Conservation (phyloP, 78 protist species). For the Pelomyxa schiedti region DNA sequence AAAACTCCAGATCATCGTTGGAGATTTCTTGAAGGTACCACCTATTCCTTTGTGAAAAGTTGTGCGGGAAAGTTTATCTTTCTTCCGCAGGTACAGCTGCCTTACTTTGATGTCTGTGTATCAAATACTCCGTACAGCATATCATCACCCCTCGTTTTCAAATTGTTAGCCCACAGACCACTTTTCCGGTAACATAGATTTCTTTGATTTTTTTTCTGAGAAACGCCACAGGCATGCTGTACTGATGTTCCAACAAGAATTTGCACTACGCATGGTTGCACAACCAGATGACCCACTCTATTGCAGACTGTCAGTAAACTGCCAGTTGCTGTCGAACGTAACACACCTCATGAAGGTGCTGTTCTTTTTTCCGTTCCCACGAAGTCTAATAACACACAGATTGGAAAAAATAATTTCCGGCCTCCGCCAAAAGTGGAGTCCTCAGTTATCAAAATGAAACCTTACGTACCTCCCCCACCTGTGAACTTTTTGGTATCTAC, state of each 20-base stretch:
- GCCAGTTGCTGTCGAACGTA: slow-evolving; percentile 75
- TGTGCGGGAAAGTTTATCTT: no score
- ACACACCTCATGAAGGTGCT: slow-evolving; percentile 82
- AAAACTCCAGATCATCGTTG: slow-evolving; percentile 67
- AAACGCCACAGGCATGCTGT: no score
- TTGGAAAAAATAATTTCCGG: slow-evolving; percentile 76
- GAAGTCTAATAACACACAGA: no score
- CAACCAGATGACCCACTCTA: slow-evolving; percentile 88
- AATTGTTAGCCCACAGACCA: slow-evolving; percentile 86
- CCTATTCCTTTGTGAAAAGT: no score
- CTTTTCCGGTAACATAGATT: no score
- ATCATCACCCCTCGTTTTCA: slow-evolving; percentile 95
- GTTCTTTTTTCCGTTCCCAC: background rate
- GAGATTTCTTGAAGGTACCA: slow-evolving; percentile 82
- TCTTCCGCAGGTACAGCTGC: no score
- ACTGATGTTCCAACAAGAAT: slow-evolving; percentile 97
- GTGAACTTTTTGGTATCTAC: slow-evolving; percentile 69
- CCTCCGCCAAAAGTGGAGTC: slow-evolving; percentile 99
- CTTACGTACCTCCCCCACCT: slow-evolving; percentile 90
- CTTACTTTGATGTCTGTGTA: slow-evolving; percentile 93
- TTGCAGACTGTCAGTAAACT: slow-evolving; percentile 94
- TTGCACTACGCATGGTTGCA: slow-evolving; percentile 90
- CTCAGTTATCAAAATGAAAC: slow-evolving; percentile 87
- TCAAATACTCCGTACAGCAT: slow-evolving; percentile 95
- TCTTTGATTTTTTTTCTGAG: slow-evolving; percentile 8